These are phyloP conservation scores for Phaseolus coccineus DNA, from an alignment of 331 rosid genomes.

Conservation along the genomic window DNA sequence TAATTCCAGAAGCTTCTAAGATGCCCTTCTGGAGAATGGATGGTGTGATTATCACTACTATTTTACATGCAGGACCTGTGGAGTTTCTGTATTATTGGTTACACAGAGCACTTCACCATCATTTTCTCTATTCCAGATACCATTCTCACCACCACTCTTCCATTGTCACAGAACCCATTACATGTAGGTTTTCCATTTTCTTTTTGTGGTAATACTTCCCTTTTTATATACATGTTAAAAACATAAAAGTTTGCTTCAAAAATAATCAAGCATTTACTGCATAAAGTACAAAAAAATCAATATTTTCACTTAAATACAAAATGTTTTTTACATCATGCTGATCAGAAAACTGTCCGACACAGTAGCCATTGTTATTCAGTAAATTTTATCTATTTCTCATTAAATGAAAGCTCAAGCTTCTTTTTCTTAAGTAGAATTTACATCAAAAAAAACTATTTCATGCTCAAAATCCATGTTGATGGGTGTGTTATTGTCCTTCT, in stretches of 20 bases:
- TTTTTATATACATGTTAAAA: background rate
- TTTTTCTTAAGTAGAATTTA: background rate
- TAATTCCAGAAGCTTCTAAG: conserved; percentile 8
- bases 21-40: conserved; percentile 68
- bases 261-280: too few species aligned
- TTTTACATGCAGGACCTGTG: conserved; percentile 73
- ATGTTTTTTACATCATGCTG: too few species aligned
- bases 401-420: background rate
- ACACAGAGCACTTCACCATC: conserved; percentile 91
- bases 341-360: too few species aligned
- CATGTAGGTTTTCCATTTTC: conserved; percentile 56
- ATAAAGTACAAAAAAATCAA: too few species aligned
- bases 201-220: background rate
- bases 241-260: background rate
- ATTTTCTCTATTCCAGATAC: conserved; percentile 81
- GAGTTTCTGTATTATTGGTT: conserved; percentile 88
- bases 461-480: background rate
- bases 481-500: background rate
- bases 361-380: too few species aligned
- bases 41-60: conserved; percentile 57
- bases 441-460: too few species aligned
- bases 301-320: too few species aligned
- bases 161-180: conserved; percentile 83
- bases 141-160: conserved; percentile 96
- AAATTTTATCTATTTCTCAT: background rate